phyloP scores from a whole-genome alignment of 164 flowering plant species.

The Nymphaea colorata region DNA sequence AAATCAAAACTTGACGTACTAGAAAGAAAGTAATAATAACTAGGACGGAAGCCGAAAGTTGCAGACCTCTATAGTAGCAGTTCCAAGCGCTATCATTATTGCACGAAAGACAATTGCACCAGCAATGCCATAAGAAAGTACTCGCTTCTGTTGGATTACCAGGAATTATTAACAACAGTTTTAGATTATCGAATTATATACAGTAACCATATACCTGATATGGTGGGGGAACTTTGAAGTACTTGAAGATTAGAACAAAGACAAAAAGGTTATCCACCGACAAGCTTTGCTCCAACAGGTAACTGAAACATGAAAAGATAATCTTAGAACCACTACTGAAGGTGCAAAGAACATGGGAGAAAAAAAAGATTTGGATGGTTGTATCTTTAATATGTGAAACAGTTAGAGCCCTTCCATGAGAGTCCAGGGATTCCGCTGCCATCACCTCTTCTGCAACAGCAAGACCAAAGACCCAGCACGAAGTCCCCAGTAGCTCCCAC shows the following conservation, averaged over 20 bases:
- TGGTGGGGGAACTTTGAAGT: slow-evolving; percentile 73
- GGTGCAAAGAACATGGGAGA: neutral
- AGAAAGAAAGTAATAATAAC: slow-evolving; percentile 8
- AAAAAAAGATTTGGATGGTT: neutral
- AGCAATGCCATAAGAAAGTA: slow-evolving; percentile 92
- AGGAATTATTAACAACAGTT: neutral
- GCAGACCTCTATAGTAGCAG: slow-evolving; percentile 83
- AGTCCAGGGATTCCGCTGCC: neutral
- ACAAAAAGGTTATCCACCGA: slow-evolving; percentile 95
- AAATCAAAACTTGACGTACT: neutral
- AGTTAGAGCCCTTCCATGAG: neutral
- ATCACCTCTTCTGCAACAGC: neutral
- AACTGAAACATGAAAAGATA: slow-evolving; percentile 40
- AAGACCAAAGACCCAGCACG: too few species aligned
- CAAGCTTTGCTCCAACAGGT: slow-evolving; percentile 87
- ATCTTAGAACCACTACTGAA: neutral
- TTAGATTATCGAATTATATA: neutral
- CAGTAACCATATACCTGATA: slow-evolving; percentile 49
- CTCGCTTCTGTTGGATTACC: slow-evolving; percentile 41
- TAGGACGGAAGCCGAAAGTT: neutral
- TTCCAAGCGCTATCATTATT: slow-evolving; percentile 75
- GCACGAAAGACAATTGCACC: slow-evolving; percentile 86
- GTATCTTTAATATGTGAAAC: neutral
- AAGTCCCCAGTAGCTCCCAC: too few species aligned
- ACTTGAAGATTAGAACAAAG: slow-evolving; percentile 84